Conservation (phyloP, 2,329 filamentous ascomycete genomes). For the Paecilomyces variotii region DNA sequence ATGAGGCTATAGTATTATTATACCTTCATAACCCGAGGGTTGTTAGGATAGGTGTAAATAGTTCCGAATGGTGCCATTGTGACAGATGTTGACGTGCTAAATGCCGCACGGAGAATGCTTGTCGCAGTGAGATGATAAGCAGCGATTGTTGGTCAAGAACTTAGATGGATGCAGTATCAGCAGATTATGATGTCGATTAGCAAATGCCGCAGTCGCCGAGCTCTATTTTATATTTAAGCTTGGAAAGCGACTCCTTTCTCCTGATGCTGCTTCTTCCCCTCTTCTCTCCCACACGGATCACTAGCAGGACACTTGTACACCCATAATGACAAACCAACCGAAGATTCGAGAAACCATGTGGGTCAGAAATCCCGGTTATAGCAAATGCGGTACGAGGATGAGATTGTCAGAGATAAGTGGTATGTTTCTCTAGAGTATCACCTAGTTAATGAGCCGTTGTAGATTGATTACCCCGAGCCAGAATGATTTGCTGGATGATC, state of each 20-base stretch:
- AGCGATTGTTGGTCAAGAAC: background rate
- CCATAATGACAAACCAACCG: background rate
- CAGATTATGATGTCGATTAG: background rate
- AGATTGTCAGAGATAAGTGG: background rate
- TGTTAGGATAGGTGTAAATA: background rate
- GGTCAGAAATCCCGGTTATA: background rate
- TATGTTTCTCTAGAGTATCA: background rate
- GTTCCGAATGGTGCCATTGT: background rate
- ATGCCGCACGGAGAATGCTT: background rate
- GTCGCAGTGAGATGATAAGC: background rate
- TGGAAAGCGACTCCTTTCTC: background rate
- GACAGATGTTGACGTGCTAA: background rate
- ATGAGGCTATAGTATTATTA: background rate
- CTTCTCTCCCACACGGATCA: background rate
- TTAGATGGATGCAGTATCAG: background rate
- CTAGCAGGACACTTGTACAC: background rate
- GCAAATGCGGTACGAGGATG: background rate
- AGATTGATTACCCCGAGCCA: background rate
- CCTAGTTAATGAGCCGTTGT: background rate
- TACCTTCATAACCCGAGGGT: background rate
- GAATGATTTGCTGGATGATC: background rate
- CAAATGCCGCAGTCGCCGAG: background rate
- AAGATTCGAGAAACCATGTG: background rate
- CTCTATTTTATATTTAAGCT: background rate
- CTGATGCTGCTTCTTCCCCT: background rate